Conservation (phyloP, 306 rosid genomes). For the Rosa lucieae region DNA sequence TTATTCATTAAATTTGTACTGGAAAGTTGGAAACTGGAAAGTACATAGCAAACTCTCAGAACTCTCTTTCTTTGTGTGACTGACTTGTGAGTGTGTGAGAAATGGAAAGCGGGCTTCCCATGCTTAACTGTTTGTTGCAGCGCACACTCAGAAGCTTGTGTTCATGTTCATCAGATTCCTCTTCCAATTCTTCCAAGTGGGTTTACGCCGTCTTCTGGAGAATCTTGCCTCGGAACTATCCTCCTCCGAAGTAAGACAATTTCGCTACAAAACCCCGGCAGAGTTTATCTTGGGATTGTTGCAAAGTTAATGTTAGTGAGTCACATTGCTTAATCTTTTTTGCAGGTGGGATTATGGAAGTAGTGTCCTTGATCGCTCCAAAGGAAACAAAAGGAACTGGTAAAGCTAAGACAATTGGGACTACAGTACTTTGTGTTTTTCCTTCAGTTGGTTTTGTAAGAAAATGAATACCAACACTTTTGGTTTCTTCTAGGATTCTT, state of each 20-base stretch:
- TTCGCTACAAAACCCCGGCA: not conserved
- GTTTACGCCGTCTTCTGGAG: conserved; percentile 89
- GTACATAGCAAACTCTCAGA: conserved; percentile 2
- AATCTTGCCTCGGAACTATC: conserved; percentile 75
- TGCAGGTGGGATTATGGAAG: conserved; percentile 93
- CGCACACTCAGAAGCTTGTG: conserved; percentile 69
- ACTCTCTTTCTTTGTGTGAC: conserved; percentile 19
- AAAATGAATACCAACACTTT: not conserved
- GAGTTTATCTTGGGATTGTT: not conserved
- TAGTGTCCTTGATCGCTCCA: conserved; percentile 70
- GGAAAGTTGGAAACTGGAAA: conserved; percentile 21
- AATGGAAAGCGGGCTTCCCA: conserved; percentile 76
- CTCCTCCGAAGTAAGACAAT: conserved; percentile 75
- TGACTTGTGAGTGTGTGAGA: conserved; percentile 3
- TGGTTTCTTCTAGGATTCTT: conserved; percentile 58
- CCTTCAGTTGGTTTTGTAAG: not conserved
- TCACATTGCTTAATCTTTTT: conserved; percentile 19
- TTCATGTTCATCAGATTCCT: conserved; percentile 47
- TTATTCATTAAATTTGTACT: conserved; percentile 32
- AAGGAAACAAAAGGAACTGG: conserved; percentile 94
- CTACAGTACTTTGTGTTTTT: not conserved
- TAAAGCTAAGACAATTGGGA: conserved; percentile 28
- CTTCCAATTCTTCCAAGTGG: conserved; percentile 69
- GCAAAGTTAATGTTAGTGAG: not conserved
- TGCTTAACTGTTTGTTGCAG: conserved; percentile 76